A percentile compares a stretch with the other conserved stretches of the same genome.
Evolutionary conservation across 2,329 filamentous ascomycete genomes (phyloP).

Genomic region (Calonectria leucothoes): DNA sequence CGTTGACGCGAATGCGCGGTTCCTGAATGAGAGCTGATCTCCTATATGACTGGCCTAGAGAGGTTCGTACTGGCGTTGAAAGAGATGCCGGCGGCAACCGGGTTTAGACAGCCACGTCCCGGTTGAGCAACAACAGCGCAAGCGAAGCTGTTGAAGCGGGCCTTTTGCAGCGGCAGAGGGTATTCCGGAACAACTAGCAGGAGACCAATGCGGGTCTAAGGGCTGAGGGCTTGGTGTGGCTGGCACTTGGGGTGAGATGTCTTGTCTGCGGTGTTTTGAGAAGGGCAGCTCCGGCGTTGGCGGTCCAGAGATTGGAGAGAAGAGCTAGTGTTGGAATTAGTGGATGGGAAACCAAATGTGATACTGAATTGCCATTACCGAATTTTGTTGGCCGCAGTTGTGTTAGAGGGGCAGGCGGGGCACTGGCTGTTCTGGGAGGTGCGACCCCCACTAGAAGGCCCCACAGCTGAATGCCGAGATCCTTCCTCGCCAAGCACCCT

Average conservation of each 20-base stretch:
- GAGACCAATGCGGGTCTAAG: conserved; percentile 14
- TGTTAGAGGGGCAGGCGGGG: neutral
- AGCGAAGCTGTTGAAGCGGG: conserved; percentile 13
- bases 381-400: neutral
- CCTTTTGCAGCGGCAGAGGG: neutral
- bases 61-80: neutral
- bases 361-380: neutral
- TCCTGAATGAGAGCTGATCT: conserved; percentile 6
- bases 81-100: conserved; percentile 32
- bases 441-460: neutral
- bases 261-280: neutral
- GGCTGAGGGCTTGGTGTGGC: neutral
- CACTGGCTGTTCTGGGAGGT: neutral
- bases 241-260: neutral
- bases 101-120: conserved; percentile 1
- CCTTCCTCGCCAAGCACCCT: neutral
- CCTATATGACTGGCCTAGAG: conserved; percentile 15
- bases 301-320: neutral
- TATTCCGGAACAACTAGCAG: neutral
- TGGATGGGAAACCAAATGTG: neutral
- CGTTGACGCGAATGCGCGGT: conserved; percentile 1
- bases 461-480: neutral
- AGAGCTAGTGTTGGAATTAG: neutral
- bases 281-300: neutral
- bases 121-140: conserved; percentile 4